Base-by-base conservation (phyloP, 306 rosid genomes). In the Hippophae rhamnoides region DNA sequence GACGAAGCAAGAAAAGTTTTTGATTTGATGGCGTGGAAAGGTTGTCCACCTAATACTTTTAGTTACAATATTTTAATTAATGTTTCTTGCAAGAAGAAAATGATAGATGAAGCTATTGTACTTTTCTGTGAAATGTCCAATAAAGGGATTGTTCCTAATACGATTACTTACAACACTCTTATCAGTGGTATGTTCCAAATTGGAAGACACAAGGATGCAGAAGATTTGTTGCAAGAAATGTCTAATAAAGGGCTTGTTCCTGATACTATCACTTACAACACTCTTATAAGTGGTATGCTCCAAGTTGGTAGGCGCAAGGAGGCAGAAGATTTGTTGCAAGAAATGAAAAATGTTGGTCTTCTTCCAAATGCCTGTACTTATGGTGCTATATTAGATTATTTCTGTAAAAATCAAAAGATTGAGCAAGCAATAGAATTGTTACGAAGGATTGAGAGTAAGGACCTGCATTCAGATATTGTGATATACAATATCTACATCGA, bases 161-260 rank as follows among this genome's bases (percentile, higher is more conserved):
- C 18, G 2, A 10, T 66, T 45, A 76, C 64, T 23, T 76, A 27
- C 66, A 70, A 0, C 51, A 61, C 62, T 27, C 44, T 70, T 14
- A 53, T 75, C 9, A 41, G 7, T 42, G 66, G 43, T 7, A 54
- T 62, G 47, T 42, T 9, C 25, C 12, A 5, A 9, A 18, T 12
- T 0, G 68, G 74, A 41, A 49, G 63, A 11, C 7, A 7, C 26
- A 2, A 41, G 44, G 76, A 69, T 41, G 81, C 74, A 0, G 45
- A 58, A 47, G 44, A 69, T n/a, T 64, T 79, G 31, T 60, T 75
- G 41, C 50, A 54, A 25, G 3, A 27, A 12, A 8, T 79, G 23
- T 18, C 23, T 18, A 18, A 18, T 18, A 18, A 18, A 18, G 23
- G 23, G 23, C 23, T 18, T 18, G 23, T 18, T 18, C 23, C 23